Evolutionary conservation across 202 grass and related monocot species (phyloP).

Genomic region (Eragrostis tef): DNA sequence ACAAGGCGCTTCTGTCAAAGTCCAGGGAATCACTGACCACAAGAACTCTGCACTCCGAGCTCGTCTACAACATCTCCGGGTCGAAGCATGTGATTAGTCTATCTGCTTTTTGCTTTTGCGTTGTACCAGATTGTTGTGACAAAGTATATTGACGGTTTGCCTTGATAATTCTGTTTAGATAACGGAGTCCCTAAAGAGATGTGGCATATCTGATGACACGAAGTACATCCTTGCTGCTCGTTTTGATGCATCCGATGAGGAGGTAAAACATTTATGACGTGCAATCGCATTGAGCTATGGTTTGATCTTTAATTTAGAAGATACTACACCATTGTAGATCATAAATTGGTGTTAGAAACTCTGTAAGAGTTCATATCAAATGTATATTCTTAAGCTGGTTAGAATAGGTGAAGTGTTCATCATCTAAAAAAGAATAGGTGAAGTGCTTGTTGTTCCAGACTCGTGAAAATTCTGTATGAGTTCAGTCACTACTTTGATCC

Average conservation of each 20-base stretch:
- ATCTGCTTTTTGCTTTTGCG: background rate
- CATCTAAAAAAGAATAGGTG: background rate
- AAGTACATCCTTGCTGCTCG: conserved; percentile 77
- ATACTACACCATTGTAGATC: background rate
- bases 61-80: conserved; percentile 88
- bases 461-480: too few species aligned
- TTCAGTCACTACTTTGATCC: background rate
- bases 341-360: background rate
- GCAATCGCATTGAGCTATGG: background rate
- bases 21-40: conserved; percentile 82
- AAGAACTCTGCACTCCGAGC: conserved; percentile 87
- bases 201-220: conserved; percentile 78
- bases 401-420: background rate
- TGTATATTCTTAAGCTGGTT: background rate
- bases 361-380: background rate
- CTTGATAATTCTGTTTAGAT: conserved; percentile 55
- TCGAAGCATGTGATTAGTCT: conserved; percentile 77
- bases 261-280: conserved; percentile 46
- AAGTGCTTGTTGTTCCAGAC: background rate
- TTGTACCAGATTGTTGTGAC: background rate
- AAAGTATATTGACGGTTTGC: background rate
- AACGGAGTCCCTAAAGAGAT: conserved; percentile 77
- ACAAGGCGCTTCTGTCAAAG: conserved; percentile 74
- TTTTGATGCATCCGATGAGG: conserved; percentile 80
- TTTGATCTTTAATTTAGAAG: background rate